Conservation (phyloP, 2,329 filamentous ascomycete species). For the Aspergillus pseudonomiae region DNA sequence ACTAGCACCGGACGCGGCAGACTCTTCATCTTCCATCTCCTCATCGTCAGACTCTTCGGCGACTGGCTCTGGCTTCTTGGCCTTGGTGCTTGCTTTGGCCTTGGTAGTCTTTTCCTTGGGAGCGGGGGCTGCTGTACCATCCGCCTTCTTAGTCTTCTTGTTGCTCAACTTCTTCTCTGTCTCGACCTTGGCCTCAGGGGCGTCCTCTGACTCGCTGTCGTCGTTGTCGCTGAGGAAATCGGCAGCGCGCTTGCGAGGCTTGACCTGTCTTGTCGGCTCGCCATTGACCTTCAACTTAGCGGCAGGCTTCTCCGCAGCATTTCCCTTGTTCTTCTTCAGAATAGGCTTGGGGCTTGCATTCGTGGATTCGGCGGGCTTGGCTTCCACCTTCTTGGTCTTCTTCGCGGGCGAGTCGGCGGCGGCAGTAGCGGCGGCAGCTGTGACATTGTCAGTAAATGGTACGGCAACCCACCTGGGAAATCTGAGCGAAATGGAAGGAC, state of each 20-base stretch:
- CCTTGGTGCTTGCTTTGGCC: conserved; percentile 39
- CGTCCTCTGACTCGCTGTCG: conserved; percentile 28
- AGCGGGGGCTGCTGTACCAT: conserved; percentile 34
- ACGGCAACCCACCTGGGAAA: not conserved
- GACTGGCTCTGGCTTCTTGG: conserved; percentile 48
- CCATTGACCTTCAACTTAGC: conserved; percentile 36
- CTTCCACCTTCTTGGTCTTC: conserved; percentile 61
- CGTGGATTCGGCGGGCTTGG: conserved; percentile 33
- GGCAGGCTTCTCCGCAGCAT: conserved; percentile 24
- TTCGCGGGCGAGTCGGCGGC: conserved; percentile 54
- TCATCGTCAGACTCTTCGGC: conserved; percentile 41
- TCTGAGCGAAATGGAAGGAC: conserved; percentile 10
- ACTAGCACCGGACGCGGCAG: conserved; percentile 22
- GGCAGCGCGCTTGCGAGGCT: conserved; percentile 51
- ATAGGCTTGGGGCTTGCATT: conserved; percentile 36
- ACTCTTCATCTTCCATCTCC: conserved; percentile 22
- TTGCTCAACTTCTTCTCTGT: conserved; percentile 42
- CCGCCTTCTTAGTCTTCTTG: conserved; percentile 51
- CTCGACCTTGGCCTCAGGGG: conserved; percentile 21
- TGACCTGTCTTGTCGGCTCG: conserved; percentile 39
- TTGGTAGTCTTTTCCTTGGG: conserved; percentile 39
- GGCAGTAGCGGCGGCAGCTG: conserved; percentile 39
- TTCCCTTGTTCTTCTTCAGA: conserved; percentile 36
- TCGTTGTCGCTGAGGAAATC: conserved; percentile 52
- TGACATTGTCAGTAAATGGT: conserved; percentile 13